Evolutionary conservation across 352 stramenopile species (phyloP).

Genomic region (Achlya hypogyna): DNA sequence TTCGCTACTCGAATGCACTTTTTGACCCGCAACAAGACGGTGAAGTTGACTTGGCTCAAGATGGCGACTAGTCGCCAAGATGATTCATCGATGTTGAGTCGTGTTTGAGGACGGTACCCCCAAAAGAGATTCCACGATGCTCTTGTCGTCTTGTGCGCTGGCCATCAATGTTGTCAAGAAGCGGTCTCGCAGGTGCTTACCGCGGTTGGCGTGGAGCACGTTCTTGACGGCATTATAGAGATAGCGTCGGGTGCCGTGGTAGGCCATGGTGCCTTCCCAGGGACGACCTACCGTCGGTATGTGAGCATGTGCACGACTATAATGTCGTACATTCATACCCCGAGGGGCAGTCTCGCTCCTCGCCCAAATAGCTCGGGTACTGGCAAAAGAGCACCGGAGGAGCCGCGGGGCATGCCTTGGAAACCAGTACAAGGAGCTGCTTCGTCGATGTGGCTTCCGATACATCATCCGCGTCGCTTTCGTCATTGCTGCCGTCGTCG

Average conservation of each 20-base stretch:
- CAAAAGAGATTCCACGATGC: conserved; percentile 60
- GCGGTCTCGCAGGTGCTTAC: conserved; percentile 11
- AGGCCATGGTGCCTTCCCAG: conserved; percentile 12
- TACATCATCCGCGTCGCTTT: not conserved
- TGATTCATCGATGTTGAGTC: not conserved
- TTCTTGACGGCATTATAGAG: conserved; percentile 71
- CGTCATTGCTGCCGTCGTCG: not conserved
- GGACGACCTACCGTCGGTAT: no score
- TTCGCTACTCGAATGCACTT: not conserved
- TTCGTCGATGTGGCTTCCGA: conserved; percentile 20
- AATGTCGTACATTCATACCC: conserved; percentile 45
- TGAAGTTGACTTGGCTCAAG: conserved; percentile 37
- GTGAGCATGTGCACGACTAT: no score
- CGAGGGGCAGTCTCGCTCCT: conserved; percentile 35
- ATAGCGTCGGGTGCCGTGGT: conserved; percentile 57
- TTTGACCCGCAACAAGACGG: conserved; percentile 40
- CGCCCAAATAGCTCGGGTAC: conserved; percentile 35
- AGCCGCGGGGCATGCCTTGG: conserved; percentile 29
- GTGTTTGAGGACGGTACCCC: conserved; percentile 25
- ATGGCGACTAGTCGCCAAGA: conserved; percentile 25
- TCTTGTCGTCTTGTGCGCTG: conserved; percentile 23
- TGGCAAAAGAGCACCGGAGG: conserved; percentile 51
- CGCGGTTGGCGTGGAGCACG: conserved; percentile 34
- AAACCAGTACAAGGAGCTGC: conserved; percentile 46
- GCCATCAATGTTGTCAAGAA: not conserved